Evolutionary conservation across 345 rosid species (phyloP).

Genomic region (Rhizophora apiculata): DNA sequence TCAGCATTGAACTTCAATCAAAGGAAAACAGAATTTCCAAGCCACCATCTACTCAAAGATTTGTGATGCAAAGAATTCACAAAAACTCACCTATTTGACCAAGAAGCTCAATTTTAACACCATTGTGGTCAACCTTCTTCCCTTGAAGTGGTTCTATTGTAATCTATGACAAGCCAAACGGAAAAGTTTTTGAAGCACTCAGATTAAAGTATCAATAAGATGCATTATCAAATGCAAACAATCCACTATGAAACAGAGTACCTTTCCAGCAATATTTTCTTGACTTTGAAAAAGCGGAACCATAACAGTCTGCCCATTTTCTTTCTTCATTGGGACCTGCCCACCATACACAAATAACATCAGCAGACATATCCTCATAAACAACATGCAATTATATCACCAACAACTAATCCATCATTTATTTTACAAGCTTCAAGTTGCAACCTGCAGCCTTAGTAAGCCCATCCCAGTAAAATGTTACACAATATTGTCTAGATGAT

Average conservation of each 20-base stretch:
- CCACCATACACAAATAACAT: slow-evolving; percentile 1
- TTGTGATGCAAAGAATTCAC: not conserved
- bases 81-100: slow-evolving; percentile 71
- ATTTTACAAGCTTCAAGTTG: not conserved
- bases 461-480: too few species aligned
- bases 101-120: slow-evolving; percentile 92
- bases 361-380: not conserved
- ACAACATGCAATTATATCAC: not conserved
- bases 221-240: not conserved
- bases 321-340: slow-evolving; percentile 90
- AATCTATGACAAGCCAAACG: slow-evolving; percentile 39
- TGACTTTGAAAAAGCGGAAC: slow-evolving; percentile 88
- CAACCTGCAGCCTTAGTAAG: not conserved
- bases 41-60: not conserved
- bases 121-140: slow-evolving; percentile 92
- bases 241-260: slow-evolving; percentile 15
- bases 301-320: slow-evolving; percentile 80
- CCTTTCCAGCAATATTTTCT: slow-evolving; percentile 93
- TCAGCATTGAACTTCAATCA: not conserved
- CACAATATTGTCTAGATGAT: too few species aligned
- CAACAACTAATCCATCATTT: not conserved
- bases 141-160: slow-evolving; percentile 83
- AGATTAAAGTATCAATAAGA: not conserved
- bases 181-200: not conserved
- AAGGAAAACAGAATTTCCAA: not conserved